phyloP scores from a whole-genome alignment of 1,284 basidiomycete genomes.

The Trichosporon faecale region DNA sequence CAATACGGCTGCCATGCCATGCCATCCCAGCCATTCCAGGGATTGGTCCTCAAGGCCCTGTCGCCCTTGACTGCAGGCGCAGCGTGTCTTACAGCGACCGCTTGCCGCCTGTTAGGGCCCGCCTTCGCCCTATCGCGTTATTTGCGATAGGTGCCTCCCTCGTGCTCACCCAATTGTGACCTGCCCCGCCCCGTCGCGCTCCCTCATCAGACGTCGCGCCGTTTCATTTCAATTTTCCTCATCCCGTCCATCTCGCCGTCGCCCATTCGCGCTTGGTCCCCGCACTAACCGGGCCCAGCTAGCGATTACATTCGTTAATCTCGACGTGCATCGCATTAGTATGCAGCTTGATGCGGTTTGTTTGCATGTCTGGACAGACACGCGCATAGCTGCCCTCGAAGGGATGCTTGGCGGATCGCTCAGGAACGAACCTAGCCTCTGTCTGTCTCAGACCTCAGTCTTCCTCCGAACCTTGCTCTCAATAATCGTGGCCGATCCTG shows the following conservation, averaged over 20 bases:
- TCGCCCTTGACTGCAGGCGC: too few species aligned
- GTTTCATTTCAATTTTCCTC: background rate
- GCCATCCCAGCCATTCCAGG: too few species aligned
- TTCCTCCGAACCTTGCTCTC: background rate
- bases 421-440: background rate
- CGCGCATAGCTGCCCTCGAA: too few species aligned
- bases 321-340: background rate
- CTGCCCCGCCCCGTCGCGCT: background rate
- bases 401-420: background rate
- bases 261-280: background rate
- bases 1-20: background rate
- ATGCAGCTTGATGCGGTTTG: background rate
- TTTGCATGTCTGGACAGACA: background rate
- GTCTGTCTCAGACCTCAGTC: background rate
- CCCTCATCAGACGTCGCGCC: too few species aligned
- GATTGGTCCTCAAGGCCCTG: background rate
- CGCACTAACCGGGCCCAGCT: background rate
- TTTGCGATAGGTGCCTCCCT: background rate
- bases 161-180: background rate
- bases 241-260: background rate
- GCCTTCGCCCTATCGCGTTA: background rate
- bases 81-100: background rate
- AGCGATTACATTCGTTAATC: background rate
- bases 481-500: background rate
- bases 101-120: background rate